phyloP scores from a whole-genome alignment of 2,329 filamentous ascomycete species.

The Fusarium chuoi region DNA sequence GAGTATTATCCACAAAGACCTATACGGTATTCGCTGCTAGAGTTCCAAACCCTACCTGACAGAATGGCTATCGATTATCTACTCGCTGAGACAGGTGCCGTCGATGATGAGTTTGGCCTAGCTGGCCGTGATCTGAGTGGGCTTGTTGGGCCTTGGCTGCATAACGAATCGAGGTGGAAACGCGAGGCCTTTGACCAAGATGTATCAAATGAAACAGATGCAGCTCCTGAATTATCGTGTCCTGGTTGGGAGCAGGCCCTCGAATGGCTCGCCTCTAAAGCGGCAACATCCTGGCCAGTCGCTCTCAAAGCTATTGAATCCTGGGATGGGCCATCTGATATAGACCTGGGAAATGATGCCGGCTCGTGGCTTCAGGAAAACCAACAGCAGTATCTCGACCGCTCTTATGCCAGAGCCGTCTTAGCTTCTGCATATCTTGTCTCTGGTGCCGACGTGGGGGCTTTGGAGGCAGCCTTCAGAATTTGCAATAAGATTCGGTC shows the following conservation, averaged over 20 bases:
- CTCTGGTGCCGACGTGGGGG: constrained; percentile 67
- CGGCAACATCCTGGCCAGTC: constrained; percentile 69
- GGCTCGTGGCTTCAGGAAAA: constrained; percentile 68
- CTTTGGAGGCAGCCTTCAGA: constrained; percentile 68
- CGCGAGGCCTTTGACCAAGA: constrained; percentile 10
- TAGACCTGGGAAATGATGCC: constrained; percentile 72
- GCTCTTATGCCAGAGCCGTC: constrained; percentile 73
- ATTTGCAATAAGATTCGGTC: constrained; percentile 66
- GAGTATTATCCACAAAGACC: constrained; percentile 72
- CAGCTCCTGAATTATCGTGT: constrained; percentile 53
- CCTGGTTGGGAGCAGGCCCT: constrained; percentile 76
- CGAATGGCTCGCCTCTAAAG: constrained; percentile 72
- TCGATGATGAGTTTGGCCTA: constrained; percentile 52
- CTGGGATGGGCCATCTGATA: constrained; percentile 79
- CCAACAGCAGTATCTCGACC: constrained; percentile 67
- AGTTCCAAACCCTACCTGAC: constrained; percentile 72
- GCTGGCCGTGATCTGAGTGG: constrained; percentile 74
- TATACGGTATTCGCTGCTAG: constrained; percentile 64
- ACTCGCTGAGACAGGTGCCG: constrained; percentile 64
- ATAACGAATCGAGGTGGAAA: constrained; percentile 69
- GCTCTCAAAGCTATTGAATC: constrained; percentile 72
- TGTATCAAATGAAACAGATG: constrained; percentile 37
- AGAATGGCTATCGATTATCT: constrained; percentile 68
- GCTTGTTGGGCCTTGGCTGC: constrained; percentile 78
- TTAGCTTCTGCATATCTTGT: constrained; percentile 75